Evolutionary conservation across 805 yeast species (phyloP), one percentile per base, ranked within the genome.

Genomic region (Ascoidea rubescens): DNA sequence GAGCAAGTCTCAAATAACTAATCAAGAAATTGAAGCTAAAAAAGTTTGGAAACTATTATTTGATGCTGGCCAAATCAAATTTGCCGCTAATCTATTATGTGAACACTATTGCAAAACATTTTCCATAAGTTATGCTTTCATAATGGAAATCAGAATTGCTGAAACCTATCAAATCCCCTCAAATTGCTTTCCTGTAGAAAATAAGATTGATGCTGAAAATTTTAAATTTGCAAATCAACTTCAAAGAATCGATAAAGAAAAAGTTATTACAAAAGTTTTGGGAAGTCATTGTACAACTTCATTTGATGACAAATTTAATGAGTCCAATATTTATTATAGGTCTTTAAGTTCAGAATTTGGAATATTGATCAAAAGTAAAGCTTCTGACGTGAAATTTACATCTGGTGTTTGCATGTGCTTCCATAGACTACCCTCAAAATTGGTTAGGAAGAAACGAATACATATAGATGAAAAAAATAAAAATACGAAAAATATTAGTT

Each of bases 321-420:
- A 69, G 52, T 66, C 60, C 54, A 58, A 55, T 17, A 58, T 78
- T 47, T 78, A 76, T 60, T 68, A 67, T 50, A 64, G 66, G 42
- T 72, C 77, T 0, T 71, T 78, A 57, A 65, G 65, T 16, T 74
- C 82, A 1, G 80, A 78, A 50, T 73, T 71, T 64, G 86, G 86
- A 1, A 58, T 76, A 4, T 63, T 63, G 12, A 74, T 75, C 59
- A 65, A 62, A 42, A 64, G 68, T 48, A 56, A 62, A 1, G 66
- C 64, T 16, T 53, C 50, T 1, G 56, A 50, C 21, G 62, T 72
- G 5, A 61, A 61, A 48, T 75, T 69, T 54, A 73, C 67, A 49
- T 65, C 73, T 33, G 86, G 85, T 0, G 55, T 76, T 3, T 66
- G 77, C 21, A 71, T 79, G 72, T 80, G 84, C 0, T 75, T 80